Base-by-base conservation (phyloP, 1,139 yeast species). In the Kurtzmaniella quercitrusa region DNA sequence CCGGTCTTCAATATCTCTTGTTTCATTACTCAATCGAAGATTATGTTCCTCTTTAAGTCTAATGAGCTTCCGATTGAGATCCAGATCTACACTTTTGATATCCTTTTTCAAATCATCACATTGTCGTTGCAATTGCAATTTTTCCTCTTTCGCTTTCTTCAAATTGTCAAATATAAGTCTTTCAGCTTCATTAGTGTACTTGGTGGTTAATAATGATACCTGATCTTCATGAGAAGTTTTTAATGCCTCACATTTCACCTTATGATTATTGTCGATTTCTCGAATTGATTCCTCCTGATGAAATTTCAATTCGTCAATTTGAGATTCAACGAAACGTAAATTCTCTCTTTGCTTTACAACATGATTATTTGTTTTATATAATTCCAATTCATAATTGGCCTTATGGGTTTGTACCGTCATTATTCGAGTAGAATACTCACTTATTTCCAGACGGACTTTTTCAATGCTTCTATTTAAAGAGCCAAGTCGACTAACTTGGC, bases 361-460 rank as follows among this genome's bases (percentile, higher is more conserved):
- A 17, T 66, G 59, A 42, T 66, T 70, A 14, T 68, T 70, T 9
- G 73, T 50, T 43, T 71, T 75, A 54, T 67, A 70, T 45, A 68
- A 58, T 38, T 68, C 66, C 39, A 64, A 56, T 39, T 67, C 72
- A 27, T 60, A 57, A 12, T 56, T 53, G n/a, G 65, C 67, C 39
- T 65, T 68, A 41, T 68, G 68, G 4, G 74, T 74, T 43, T 65
- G 63, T 23, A 68, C 46, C 2, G 69, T 65, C 54, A 63, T 57
- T 2, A 63, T 54, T 25, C 55, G 48, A 14, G 60, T 55, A 36
- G 56, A 55, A 37, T 63, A 45, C 19, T 54, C 54, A 31, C 50
- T 40, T 34, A 63, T 43, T 25, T 62, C 60, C 4, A 53, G 54
- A 17, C 46, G 46, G 29, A 51, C 46, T 23, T 42, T 34, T 17